These are phyloP conservation scores for Lotus japonicus DNA, from an alignment of 306 rosid genomes.

Conservation along the genomic window DNA sequence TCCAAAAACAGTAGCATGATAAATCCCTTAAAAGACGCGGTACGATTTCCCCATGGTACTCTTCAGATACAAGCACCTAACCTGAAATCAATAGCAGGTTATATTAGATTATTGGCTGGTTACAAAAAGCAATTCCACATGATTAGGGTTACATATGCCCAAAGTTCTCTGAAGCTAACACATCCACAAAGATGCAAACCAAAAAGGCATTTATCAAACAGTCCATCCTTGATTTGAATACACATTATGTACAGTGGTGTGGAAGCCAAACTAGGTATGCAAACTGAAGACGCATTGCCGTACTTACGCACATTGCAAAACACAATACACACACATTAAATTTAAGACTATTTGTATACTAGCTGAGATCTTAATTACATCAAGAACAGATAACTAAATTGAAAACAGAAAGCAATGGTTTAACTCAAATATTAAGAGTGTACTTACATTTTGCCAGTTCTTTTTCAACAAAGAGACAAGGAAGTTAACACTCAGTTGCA, in stretches of 20 bases:
- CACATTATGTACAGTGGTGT: not conserved
- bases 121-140: not conserved
- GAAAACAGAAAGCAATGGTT: not conserved
- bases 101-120: not conserved
- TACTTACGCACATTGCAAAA: not conserved
- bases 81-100: constrained; percentile 27
- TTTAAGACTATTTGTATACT: too few species aligned
- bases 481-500: constrained; percentile 19
- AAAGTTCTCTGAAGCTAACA: too few species aligned
- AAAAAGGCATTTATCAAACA: not conserved
- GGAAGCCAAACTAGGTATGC: not conserved
- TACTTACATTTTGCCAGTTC: constrained; percentile 77
- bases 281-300: not conserved
- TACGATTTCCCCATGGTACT: constrained; percentile 66
- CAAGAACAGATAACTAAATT: not conserved
- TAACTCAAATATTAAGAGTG: not conserved
- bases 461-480: constrained; percentile 22
- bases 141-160: not conserved
- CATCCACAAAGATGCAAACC: not conserved
- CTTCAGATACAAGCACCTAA: constrained; percentile 58
- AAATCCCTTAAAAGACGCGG: constrained; percentile 37
- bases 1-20: not conserved
- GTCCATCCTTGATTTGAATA: not conserved
- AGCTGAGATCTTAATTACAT: not conserved
- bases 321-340: not conserved